Conservation (phyloP, 2,329 filamentous ascomycete genomes). For the Cyanodermella asteris region DNA sequence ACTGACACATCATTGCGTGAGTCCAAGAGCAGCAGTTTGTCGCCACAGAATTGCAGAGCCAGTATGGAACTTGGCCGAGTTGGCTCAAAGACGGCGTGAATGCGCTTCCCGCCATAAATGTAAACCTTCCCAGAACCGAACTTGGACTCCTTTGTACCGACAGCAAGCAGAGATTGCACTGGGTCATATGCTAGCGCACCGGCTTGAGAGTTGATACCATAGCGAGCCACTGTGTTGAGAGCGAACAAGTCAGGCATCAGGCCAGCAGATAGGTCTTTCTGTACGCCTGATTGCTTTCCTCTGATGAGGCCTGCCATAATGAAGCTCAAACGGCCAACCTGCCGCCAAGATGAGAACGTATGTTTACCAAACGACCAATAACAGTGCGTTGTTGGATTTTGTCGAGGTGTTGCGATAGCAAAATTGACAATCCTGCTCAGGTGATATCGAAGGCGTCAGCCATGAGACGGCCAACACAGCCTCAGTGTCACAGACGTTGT, state of each 20-base stretch:
- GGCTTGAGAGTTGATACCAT: slow-evolving; percentile 56
- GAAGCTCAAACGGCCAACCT: slow-evolving; percentile 1
- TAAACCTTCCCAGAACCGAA: slow-evolving; percentile 78
- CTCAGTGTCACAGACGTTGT: no score
- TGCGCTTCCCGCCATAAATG: slow-evolving; percentile 61
- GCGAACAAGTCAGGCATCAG: slow-evolving; percentile 58
- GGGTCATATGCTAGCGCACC: slow-evolving; percentile 81
- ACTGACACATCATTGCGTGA: slow-evolving; percentile 66
- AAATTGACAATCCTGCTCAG: no score
- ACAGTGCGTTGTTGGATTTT: no score
- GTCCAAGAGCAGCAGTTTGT: slow-evolving; percentile 69
- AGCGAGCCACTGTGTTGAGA: slow-evolving; percentile 51
- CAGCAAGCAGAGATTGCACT: slow-evolving; percentile 74
- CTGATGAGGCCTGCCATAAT: slow-evolving; percentile 71
- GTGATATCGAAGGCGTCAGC: no score
- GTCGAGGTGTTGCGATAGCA: no score
- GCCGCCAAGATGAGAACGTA: no score
- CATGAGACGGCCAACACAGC: no score
- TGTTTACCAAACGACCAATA: no score
- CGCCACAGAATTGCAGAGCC: slow-evolving; percentile 61
- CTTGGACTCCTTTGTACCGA: slow-evolving; percentile 72
- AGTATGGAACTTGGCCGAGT: slow-evolving; percentile 53
- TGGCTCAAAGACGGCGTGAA: slow-evolving; percentile 52
- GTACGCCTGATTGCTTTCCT: slow-evolving; percentile 81
- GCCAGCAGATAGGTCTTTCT: slow-evolving; percentile 69